Evolutionary conservation across 805 yeast genomes (phyloP).

Genomic region (Maudiozyma turicensis): DNA sequence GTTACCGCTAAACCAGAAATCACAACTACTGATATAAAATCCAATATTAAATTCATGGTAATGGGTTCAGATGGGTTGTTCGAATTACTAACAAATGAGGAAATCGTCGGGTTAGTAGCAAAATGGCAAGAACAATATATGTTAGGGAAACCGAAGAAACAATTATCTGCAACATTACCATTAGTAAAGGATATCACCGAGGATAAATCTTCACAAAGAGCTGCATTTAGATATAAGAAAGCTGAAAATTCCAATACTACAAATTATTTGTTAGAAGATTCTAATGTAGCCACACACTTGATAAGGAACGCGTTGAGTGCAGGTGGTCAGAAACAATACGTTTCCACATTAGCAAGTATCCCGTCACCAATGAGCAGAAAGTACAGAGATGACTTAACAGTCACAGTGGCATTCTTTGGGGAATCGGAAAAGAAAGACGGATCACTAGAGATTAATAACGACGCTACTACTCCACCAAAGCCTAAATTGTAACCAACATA

Average conservation of each 20-base stretch:
- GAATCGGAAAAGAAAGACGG: slow-evolving; percentile 24
- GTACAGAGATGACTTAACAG: slow-evolving; percentile 92
- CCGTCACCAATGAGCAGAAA: slow-evolving; percentile 87
- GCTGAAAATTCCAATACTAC: slow-evolving; percentile 14
- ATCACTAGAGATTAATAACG: slow-evolving; percentile 14
- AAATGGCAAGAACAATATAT: slow-evolving; percentile 77
- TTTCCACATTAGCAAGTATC: slow-evolving; percentile 77
- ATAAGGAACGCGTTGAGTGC: slow-evolving; percentile 90
- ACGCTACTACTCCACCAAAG: slow-evolving; percentile 21
- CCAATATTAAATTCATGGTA: slow-evolving; percentile 73
- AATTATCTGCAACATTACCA: slow-evolving; percentile 38
- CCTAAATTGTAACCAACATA: slow-evolving; percentile 15
- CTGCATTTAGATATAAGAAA: slow-evolving; percentile 55
- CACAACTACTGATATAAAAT: slow-evolving; percentile 66
- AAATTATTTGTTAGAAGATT: slow-evolving; percentile 62
- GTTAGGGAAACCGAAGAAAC: slow-evolving; percentile 6
- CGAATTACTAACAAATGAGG: slow-evolving; percentile 86
- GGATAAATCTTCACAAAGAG: slow-evolving; percentile 49
- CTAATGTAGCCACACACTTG: slow-evolving; percentile 84
- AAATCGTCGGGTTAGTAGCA: slow-evolving; percentile 83
- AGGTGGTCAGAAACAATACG: slow-evolving; percentile 78
- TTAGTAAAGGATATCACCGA: slow-evolving; percentile 53
- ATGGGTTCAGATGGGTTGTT: slow-evolving; percentile 91
- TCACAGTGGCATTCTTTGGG: slow-evolving; percentile 90
- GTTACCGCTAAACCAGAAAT: slow-evolving; percentile 95